Evolutionary conservation across 164 flowering plant genomes (phyloP).

Genomic region (Platanus orientalis): DNA sequence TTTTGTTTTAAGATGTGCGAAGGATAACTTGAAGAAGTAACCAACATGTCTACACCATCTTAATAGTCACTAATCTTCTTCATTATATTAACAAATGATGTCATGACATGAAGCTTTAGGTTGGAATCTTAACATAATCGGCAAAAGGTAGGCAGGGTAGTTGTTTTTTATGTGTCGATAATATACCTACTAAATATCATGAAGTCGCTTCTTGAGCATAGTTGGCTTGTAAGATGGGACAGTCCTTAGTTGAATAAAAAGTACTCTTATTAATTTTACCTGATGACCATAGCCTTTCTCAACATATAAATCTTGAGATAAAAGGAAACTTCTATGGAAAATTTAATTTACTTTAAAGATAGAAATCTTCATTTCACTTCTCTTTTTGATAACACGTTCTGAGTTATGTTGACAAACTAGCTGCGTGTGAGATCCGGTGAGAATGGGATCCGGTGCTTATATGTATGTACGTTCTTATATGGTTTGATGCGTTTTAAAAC

Average conservation of each 20-base stretch:
- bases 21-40: too few relatives aligned
- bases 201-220: conserved; percentile 14
- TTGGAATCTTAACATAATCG: conserved; percentile 18
- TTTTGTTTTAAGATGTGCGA: too few relatives aligned
- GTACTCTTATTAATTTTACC: neutral
- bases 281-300: neutral
- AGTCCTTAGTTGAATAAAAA: neutral
- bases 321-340: neutral
- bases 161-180: conserved; percentile 15
- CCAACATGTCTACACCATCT: too few relatives aligned
- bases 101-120: conserved; percentile 11
- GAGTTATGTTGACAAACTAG: too few relatives aligned
- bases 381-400: too few relatives aligned
- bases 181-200: conserved; percentile 17
- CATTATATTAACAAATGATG: conserved; percentile 1
- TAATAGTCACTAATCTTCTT: neutral
- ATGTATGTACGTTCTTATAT: too few relatives aligned
- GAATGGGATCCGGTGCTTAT: too few relatives aligned
- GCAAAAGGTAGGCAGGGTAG: conserved; percentile 24
- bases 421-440: too few relatives aligned
- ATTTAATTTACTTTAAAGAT: neutral
- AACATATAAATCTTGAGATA: neutral
- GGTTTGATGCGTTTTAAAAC: too few relatives aligned
- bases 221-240: conserved; percentile 14
- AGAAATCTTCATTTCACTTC: neutral